Base-by-base conservation (phyloP, 306 rosid species). In the Rosa multiflora region DNA sequence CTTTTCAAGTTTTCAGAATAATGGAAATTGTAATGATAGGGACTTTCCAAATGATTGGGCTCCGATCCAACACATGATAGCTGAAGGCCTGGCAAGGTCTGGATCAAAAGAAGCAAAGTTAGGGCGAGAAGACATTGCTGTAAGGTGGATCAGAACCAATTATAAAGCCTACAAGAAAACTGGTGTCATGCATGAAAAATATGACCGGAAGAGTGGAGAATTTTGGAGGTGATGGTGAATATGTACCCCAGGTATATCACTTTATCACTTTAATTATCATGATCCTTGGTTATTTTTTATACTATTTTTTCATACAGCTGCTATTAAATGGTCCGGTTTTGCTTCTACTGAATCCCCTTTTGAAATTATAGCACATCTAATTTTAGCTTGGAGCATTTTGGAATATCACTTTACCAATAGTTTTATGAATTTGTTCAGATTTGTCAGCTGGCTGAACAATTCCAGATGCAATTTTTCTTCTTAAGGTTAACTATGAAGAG, bases 1-100 rank as follows among this genome's bases (percentile, higher is more conserved):
- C 29, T 26, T 26, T 26, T 26, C 29, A 26, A 26, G 29, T 26
- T 26, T 26, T 26, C 29, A 26, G 29, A 26, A 23, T 23, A 47
- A 10, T 44, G 49, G 66, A 56, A 53, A 75, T 67, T 72, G 72
- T 39, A 72, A 47, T 32, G 6, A 51, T 71, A 90, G 98, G 98
- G 97, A 94, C 87, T 92, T 85, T 74, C 98, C 98, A 43, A 94
- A 94, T 77, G 97, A 97, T 69, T 94, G 98, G 97, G 92, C 98
- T 59, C 97, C 97, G 92, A 69, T 59, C 97, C 97, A 94, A 69
- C 98, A 92, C 88, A 94, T 94, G 97, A 82, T 94, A 32, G 92
- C 89, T 55, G 98, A 94, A 87, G 98, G 94, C 13, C 83, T 94
- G 43, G 69, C 78, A 70, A 90, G 84, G 74, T 92, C 94, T 9